Evolutionary conservation across 192 early-diverging fungal species (phyloP).

Genomic region (Podila epigama): DNA sequence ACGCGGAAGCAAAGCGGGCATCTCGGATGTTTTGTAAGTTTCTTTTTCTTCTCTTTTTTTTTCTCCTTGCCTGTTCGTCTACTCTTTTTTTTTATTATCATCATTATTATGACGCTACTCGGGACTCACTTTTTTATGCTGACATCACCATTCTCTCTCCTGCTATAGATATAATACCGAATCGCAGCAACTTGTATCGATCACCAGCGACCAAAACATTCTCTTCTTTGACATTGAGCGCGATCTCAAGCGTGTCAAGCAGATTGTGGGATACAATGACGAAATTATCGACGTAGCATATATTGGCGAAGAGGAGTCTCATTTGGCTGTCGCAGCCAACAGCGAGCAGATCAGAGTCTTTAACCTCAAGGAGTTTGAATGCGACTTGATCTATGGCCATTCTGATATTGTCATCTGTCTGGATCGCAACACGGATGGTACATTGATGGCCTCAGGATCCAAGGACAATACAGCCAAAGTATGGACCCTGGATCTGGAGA

Average conservation of each 20-base stretch:
- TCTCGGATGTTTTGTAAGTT: constrained; percentile 75
- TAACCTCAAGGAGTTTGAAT: constrained; percentile 78
- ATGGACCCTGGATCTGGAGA: constrained; percentile 78
- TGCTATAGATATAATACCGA: constrained; percentile 59
- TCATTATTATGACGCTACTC: background rate
- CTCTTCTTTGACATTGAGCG: constrained; percentile 71
- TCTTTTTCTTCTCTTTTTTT: background rate
- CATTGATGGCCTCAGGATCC: constrained; percentile 82
- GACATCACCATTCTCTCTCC: no score
- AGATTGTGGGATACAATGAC: constrained; percentile 96
- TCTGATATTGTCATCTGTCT: constrained; percentile 87
- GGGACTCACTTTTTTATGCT: background rate
- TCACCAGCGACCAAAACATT: constrained; percentile 94
- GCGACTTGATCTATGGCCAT: constrained; percentile 90
- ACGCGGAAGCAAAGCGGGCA: constrained; percentile 77
- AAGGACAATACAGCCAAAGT: constrained; percentile 90
- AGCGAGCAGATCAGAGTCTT: constrained; percentile 92
- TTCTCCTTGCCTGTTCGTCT: constrained; percentile 4
- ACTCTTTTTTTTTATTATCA: constrained; percentile 2
- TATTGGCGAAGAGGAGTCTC: constrained; percentile 72
- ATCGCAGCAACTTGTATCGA: constrained; percentile 66
- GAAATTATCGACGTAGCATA: constrained; percentile 90
- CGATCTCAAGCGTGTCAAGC: constrained; percentile 68
- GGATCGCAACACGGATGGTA: constrained; percentile 72
- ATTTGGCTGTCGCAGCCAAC: constrained; percentile 92